These are phyloP conservation scores for Neurospora crassa DNA, from an alignment of 2,329 filamentous ascomycete species.

Conservation along the genomic window DNA sequence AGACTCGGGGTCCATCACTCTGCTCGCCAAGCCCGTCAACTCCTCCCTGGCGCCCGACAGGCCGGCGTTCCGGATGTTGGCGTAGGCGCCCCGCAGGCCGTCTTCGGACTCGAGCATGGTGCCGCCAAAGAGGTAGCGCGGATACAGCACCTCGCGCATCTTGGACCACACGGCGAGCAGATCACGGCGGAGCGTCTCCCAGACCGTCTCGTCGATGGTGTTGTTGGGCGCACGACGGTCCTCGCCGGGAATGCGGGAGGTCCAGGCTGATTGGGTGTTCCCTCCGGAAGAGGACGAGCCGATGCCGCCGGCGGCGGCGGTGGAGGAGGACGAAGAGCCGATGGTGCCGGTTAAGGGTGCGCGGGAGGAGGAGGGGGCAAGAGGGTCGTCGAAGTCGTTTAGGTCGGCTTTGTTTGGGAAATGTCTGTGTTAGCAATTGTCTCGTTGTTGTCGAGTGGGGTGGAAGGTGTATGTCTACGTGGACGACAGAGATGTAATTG, in stretches of 20 bases:
- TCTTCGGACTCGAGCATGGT: conserved; percentile 50
- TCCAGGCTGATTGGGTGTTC: conserved; percentile 27
- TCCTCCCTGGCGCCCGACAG: conserved; percentile 52
- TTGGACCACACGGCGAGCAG: conserved; percentile 93
- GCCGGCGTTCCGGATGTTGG: conserved; percentile 49
- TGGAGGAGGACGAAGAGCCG: conserved; percentile 41
- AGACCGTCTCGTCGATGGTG: conserved; percentile 95
- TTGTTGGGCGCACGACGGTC: conserved; percentile 82
- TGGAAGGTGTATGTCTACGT: not conserved
- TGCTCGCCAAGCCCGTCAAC: conserved; percentile 49
- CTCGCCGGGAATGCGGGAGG: conserved; percentile 82
- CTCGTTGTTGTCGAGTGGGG: not conserved
- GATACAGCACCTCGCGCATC: conserved; percentile 94
- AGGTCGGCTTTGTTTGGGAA: conserved; percentile 54
- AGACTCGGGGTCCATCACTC: conserved; percentile 54
- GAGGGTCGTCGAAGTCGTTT: conserved; percentile 86
- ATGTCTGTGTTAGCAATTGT: not conserved
- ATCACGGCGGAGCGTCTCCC: conserved; percentile 92
- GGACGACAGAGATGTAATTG: not conserved
- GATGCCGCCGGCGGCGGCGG: conserved; percentile 34
- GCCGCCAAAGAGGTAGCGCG: conserved; percentile 77
- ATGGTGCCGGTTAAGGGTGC: conserved; percentile 82
- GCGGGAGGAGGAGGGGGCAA: conserved; percentile 66
- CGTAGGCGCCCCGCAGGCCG: conserved; percentile 51
- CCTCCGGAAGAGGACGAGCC: conserved; percentile 1